A percentile compares a stretch with the other conserved stretches of the same genome.
Conservation (phyloP, 2,329 filamentous ascomycete genomes). For the Dactylellina sp. region DNA sequence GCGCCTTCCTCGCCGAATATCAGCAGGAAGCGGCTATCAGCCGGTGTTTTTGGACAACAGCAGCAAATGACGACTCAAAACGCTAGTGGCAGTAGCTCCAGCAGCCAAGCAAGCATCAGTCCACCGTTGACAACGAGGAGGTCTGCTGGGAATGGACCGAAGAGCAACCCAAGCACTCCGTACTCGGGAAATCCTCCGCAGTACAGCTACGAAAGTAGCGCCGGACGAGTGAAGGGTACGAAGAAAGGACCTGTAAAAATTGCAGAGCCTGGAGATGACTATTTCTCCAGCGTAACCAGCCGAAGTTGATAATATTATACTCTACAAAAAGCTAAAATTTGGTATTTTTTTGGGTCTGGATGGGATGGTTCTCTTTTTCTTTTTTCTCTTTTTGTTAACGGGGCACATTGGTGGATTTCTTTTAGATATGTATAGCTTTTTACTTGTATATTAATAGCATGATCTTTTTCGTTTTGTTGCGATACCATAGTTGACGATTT, state of each 20-base stretch:
- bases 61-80: background rate
- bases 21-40: constrained; percentile 37
- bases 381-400: constrained; percentile 5
- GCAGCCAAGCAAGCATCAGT: constrained; percentile 20
- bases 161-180: constrained; percentile 26
- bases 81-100: background rate
- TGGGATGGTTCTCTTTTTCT: too few relatives aligned
- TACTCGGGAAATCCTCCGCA: too few relatives aligned
- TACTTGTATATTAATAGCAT: constrained; percentile 3
- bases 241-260: constrained; percentile 38
- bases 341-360: background rate
- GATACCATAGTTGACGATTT: background rate
- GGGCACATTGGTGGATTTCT: constrained; percentile 6
- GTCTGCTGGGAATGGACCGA: background rate
- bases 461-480: background rate
- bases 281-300: constrained; percentile 21
- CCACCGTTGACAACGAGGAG: constrained; percentile 37
- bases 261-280: constrained; percentile 34
- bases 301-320: constrained; percentile 10
- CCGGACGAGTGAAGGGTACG: background rate
- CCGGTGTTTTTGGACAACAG: constrained; percentile 19
- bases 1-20: constrained; percentile 54
- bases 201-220: constrained; percentile 6
- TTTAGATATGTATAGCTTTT: background rate
- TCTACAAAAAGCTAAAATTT: too few relatives aligned